Evolutionary conservation across 352 stramenopile species (phyloP).

Genomic region (Globisporangium ultimum): DNA sequence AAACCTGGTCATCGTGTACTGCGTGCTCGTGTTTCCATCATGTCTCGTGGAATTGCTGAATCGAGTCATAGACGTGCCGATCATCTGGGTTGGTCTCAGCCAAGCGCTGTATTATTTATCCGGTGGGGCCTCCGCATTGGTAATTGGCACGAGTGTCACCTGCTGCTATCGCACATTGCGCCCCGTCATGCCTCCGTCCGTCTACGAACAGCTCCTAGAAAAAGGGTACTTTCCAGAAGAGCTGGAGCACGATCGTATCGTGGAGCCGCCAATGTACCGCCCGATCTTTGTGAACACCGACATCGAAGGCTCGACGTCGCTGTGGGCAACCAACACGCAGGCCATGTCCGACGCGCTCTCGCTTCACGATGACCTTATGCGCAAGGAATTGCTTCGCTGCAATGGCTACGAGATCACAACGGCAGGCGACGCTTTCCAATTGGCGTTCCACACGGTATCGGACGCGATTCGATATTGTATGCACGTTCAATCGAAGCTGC

Average conservation of each 20-base stretch:
- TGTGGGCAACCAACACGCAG: constrained; percentile 48
- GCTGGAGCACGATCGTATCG: constrained; percentile 26
- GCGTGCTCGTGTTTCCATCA: constrained; percentile 57
- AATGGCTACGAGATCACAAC: constrained; percentile 84
- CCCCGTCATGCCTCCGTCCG: constrained; percentile 50
- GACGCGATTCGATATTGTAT: constrained; percentile 68
- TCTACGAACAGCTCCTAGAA: constrained; percentile 66
- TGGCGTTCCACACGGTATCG: constrained; percentile 67
- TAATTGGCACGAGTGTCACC: constrained; percentile 55
- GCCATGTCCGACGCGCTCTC: constrained; percentile 66
- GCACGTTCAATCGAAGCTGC: constrained; percentile 59
- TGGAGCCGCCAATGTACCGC: constrained; percentile 41
- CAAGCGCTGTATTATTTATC: constrained; percentile 64
- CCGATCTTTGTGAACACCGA: constrained; percentile 83
- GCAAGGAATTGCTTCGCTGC: constrained; percentile 43
- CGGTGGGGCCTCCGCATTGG: constrained; percentile 49
- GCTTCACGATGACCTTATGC: constrained; percentile 70
- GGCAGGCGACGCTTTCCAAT: constrained; percentile 70
- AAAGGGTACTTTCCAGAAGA: constrained; percentile 54
- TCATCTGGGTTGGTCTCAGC: constrained; percentile 41
- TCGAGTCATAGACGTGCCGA: constrained; percentile 25
- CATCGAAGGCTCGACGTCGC: constrained; percentile 71
- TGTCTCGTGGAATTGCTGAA: constrained; percentile 44
- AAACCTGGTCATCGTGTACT: constrained; percentile 66
- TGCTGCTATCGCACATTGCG: constrained; percentile 62